phyloP scores from a whole-genome alignment of 2,329 filamentous ascomycete genomes.

The Colletotrichum limetticola region DNA sequence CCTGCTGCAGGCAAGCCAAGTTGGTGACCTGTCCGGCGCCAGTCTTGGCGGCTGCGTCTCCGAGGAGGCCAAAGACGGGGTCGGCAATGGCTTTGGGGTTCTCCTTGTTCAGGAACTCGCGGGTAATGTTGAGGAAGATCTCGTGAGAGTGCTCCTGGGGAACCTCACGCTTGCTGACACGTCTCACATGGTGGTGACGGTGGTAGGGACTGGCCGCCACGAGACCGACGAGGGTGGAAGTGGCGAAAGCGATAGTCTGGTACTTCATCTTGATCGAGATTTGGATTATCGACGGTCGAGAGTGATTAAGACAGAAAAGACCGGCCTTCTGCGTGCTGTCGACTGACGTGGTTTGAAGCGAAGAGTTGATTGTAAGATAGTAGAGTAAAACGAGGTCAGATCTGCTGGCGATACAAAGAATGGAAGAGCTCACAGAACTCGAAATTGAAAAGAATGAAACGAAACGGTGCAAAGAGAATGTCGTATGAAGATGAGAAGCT shows the following conservation, averaged over 20 bases:
- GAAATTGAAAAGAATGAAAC: conserved; percentile 27
- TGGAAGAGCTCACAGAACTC: conserved; percentile 39
- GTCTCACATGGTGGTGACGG: conserved; percentile 14
- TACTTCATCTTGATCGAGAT: conserved; percentile 36
- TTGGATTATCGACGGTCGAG: conserved; percentile 14
- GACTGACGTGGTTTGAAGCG: conserved; percentile 11
- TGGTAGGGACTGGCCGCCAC: conserved; percentile 17
- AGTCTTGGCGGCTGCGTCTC: conserved; percentile 58
- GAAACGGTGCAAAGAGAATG: conserved; percentile 29
- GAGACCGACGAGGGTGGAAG: conserved; percentile 29
- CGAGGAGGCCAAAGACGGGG: conserved; percentile 61
- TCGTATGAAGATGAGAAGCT: conserved; percentile 23
- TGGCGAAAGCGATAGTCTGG: conserved; percentile 28
- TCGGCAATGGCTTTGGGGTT: conserved; percentile 61
- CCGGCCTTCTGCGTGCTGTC: conserved; percentile 23
- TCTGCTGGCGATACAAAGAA: conserved; percentile 33
- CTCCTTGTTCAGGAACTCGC: conserved; percentile 52
- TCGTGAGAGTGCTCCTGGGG: conserved; percentile 65
- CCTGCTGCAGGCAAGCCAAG: conserved; percentile 57
- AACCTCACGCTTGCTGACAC: conserved; percentile 50
- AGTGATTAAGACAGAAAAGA: conserved; percentile 22
- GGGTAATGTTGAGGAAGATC: conserved; percentile 53
- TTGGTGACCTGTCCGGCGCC: conserved; percentile 49
- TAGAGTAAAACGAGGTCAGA: background rate
- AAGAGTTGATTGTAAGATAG: background rate